Evolutionary conservation across 1,284 basidiomycete genomes (phyloP), one percentile per base, ranked within the genome.

Genomic region (Phylloboletellus chloephorus): DNA sequence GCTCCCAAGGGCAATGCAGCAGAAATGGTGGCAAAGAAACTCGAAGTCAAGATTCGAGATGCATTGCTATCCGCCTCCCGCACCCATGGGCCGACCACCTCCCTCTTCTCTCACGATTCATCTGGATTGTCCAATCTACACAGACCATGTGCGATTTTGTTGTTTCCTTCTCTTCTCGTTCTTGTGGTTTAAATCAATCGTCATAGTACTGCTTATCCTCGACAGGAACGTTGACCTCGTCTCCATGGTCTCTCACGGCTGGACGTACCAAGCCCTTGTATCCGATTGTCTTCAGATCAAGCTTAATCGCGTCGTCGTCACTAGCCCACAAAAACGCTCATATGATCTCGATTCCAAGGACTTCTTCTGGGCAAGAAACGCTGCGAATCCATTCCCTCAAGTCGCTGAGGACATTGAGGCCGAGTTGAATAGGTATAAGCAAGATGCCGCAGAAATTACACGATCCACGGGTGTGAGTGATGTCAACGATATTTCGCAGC

Each of bases 281-380:
- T 95, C 95, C 35, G 96, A 99, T 60, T 98, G 97, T 47, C 78
- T 99, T 21, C 89, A 96, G 43, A 92, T 98, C 74, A 95, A 92
- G 64, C 76, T 99, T 12, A 98, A 98, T 64, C 82, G 95, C 9
- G 94, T 98, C 12, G 83, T 90, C 1, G 83, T 98, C 56, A 67
- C 63, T 26, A 71, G 66, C 47, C 73, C 84, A 13, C 78, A 82
- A 60, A 95, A 93, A 61, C 86, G 86, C 50, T 83, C 88, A 0
- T 98, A 98, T 58, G 96, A 99, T 64, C 81, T 99, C 28, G 95
- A 98, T 65, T 83, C 89, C 10, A 97, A 97, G 57, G 96, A 99
- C 65, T 99, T 96, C 65, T 99, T 99, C 72, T 99, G 96, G 96
- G 85, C 84, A 7, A 92, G 91, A 66, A 97, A 98, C 58, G 91